Percentiles rank a stretch among this genome's conserved stretches.
Conservation (phyloP, 2,329 filamentous ascomycete species). For the Lasiodiplodia sp. region DNA sequence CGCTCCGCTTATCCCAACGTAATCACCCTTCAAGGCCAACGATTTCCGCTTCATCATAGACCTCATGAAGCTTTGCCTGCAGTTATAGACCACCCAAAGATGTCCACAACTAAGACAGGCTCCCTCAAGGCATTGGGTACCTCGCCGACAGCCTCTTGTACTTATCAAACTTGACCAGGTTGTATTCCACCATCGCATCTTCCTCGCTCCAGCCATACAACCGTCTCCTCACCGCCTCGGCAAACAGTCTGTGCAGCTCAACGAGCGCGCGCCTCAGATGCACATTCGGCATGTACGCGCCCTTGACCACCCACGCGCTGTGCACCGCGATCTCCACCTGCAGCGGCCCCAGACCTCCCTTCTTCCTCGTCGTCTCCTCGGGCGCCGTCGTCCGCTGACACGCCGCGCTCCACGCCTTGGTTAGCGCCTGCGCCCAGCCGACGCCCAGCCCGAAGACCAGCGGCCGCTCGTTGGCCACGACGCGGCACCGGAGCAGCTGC, state of each 20-base stretch:
- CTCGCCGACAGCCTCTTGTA: not conserved
- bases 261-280: slow-evolving; percentile 31
- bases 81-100: not conserved
- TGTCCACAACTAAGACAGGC: not conserved
- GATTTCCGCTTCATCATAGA: not conserved
- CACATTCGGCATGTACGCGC: slow-evolving; percentile 24
- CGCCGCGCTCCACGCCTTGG: not conserved
- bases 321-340: slow-evolving; percentile 3
- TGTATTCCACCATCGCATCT: slow-evolving; percentile 40
- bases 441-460: slow-evolving; percentile 30
- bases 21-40: not conserved
- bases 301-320: not conserved
- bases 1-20: not conserved
- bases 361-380: not conserved
- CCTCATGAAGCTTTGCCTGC: not conserved
- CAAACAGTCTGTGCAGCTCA: slow-evolving; percentile 41
- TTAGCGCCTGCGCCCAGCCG: not conserved
- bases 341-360: not conserved
- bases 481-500: slow-evolving; percentile 34
- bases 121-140: not conserved
- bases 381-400: not conserved
- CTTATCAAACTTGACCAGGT: slow-evolving; percentile 18
- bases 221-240: slow-evolving; percentile 36
- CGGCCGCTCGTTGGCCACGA: slow-evolving; percentile 35
- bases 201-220: slow-evolving; percentile 39